These are phyloP conservation scores for Moesziomyces sp. DNA, from an alignment of 1,284 basidiomycete genomes.

Conservation along the genomic window DNA sequence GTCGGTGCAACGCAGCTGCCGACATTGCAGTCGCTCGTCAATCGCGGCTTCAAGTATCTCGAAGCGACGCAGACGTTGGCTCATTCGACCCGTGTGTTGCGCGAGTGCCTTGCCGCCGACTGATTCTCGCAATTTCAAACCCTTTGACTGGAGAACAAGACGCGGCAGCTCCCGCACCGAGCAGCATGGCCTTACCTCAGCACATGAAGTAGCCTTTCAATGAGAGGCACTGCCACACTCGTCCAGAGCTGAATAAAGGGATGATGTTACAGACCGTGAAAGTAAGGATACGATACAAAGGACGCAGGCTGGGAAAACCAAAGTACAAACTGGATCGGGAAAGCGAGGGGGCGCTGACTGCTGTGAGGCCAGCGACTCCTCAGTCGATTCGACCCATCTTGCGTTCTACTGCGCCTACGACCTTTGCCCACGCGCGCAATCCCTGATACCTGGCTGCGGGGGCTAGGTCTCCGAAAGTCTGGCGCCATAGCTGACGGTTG, in stretches of 20 bases:
- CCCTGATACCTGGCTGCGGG: conserved; percentile 42
- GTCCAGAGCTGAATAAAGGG: too few relatives aligned
- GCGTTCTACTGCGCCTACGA: conserved; percentile 20
- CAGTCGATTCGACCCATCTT: conserved; percentile 19
- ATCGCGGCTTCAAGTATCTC: conserved; percentile 10
- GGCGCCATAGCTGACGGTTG: conserved; percentile 58
- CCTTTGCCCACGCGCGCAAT: conserved; percentile 39
- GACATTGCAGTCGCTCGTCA: conserved; percentile 9
- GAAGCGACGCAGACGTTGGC: conserved; percentile 13
- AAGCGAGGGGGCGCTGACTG: too few relatives aligned
- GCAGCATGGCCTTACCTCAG: too few relatives aligned
- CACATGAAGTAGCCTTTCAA: too few relatives aligned
- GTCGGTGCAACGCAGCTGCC: conserved; percentile 9
- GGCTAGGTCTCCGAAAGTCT: conserved; percentile 50
- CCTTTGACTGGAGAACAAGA: too few relatives aligned
- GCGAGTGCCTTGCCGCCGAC: conserved; percentile 1
- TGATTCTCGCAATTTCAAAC: background rate
- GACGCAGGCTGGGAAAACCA: too few relatives aligned
- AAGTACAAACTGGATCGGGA: too few relatives aligned
- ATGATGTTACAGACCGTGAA: too few relatives aligned
- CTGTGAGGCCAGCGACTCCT: background rate
- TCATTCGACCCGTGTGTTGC: conserved; percentile 6
- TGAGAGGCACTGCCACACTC: too few relatives aligned
- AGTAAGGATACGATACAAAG: too few relatives aligned
- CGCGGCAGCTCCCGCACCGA: too few relatives aligned